Evolutionary conservation across 176 grass and related monocot genomes (phyloP).

Genomic region (Ampelocalamus luodianensis): DNA sequence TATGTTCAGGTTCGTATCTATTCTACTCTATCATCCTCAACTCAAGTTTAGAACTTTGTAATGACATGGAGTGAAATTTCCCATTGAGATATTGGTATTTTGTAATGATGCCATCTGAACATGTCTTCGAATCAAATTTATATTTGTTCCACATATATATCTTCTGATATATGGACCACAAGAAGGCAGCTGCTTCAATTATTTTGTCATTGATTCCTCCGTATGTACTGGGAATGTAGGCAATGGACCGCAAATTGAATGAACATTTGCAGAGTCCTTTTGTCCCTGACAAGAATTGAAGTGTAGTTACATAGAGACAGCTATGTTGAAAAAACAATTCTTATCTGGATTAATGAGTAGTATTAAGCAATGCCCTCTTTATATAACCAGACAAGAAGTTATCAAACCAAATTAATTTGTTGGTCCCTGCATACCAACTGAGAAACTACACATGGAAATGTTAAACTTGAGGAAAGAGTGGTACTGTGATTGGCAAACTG

Average conservation of each 20-base stretch:
- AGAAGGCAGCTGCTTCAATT: neutral
- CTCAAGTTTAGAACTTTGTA: neutral
- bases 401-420: neutral
- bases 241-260: slow-evolving; percentile 1
- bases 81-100: neutral
- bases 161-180: neutral
- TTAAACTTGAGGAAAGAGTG: neutral
- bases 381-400: neutral
- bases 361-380: no score
- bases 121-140: neutral
- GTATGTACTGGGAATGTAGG: neutral
- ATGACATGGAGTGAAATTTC: neutral
- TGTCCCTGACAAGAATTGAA: neutral
- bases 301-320: neutral
- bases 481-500: neutral
- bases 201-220: neutral
- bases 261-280: neutral
- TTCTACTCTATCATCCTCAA: no score
- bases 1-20: no score
- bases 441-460: neutral
- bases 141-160: neutral
- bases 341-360: neutral
- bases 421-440: neutral
- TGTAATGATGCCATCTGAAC: neutral
- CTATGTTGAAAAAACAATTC: neutral